A percentile compares a stretch with the other conserved stretches of the same genome.
Evolutionary conservation across 305 asterid genomes (phyloP).

Genomic region (Galium porrigens): DNA sequence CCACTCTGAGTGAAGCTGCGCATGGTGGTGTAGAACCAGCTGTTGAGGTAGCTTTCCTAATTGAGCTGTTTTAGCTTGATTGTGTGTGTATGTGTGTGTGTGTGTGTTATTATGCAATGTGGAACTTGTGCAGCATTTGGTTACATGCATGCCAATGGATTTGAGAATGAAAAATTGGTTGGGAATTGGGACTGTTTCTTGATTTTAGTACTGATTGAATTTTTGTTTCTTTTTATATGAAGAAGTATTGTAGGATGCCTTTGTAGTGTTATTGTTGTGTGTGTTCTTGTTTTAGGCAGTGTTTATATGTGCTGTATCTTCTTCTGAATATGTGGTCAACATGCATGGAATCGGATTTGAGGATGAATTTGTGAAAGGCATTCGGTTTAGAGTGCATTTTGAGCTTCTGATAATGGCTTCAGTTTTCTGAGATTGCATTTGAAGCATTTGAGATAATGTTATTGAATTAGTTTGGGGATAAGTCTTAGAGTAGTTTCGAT

Average conservation of each 20-base stretch:
- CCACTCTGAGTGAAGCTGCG: slow-evolving; percentile 24
- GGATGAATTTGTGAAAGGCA: not conserved
- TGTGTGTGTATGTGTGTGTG: not conserved
- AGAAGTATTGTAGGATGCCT: not conserved
- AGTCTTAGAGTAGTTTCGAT: not conserved
- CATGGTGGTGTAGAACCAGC: slow-evolving; percentile 25
- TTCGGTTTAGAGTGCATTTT: not conserved
- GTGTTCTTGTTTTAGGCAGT: not conserved
- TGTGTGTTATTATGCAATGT: not conserved
- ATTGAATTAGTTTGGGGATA: not conserved
- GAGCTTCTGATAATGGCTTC: not conserved
- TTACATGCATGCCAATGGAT: slow-evolving; percentile 3
- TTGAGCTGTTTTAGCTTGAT: slow-evolving; percentile 1
- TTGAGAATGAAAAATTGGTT: not conserved
- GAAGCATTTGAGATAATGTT: not conserved
- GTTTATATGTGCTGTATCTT: not conserved
- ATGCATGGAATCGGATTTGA: slow-evolving; percentile 6
- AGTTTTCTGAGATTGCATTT: not conserved
- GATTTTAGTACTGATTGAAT: not conserved
- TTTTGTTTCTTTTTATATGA: not conserved
- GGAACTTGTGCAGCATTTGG: not conserved
- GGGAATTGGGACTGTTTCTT: not conserved
- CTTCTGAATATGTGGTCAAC: not conserved
- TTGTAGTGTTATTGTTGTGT: not conserved
- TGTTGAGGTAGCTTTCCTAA: slow-evolving; percentile 30